Evolutionary conservation across 2,329 filamentous ascomycete species (phyloP).

Genomic region (Cordyceps fumosorosea): DNA sequence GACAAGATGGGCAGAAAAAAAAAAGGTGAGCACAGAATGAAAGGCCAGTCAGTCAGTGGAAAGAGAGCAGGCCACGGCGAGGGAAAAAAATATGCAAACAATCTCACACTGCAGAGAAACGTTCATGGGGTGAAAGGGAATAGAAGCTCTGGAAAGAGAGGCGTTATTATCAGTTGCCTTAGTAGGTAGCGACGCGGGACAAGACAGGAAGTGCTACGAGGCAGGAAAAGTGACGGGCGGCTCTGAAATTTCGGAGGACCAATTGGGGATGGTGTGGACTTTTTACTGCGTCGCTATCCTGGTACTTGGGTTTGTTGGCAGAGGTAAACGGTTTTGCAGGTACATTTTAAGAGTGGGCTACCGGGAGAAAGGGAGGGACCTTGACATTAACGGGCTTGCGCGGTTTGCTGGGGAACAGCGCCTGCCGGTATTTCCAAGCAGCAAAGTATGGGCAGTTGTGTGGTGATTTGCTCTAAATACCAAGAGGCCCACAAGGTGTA

Average conservation of each 20-base stretch:
- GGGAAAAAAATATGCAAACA: constrained; percentile 18
- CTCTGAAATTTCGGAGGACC: constrained; percentile 7
- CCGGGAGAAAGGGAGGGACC: too few species aligned
- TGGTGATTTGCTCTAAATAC: too few species aligned
- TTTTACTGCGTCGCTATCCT: too few species aligned
- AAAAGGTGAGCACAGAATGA: constrained; percentile 17
- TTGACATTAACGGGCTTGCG: too few species aligned
- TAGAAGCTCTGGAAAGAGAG: constrained; percentile 14
- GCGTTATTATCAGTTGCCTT: background rate
- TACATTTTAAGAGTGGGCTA: too few species aligned
- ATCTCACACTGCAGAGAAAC: constrained; percentile 16
- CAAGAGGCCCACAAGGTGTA: too few species aligned
- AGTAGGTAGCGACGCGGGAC: constrained; percentile 6
- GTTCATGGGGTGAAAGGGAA: constrained; percentile 14
- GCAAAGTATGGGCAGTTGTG: too few species aligned
- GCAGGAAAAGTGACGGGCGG: background rate
- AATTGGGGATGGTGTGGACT: background rate
- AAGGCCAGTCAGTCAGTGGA: background rate
- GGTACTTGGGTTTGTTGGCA: too few species aligned
- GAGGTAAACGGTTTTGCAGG: too few species aligned
- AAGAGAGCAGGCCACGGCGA: constrained; percentile 11
- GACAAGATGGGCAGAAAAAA: constrained; percentile 9
- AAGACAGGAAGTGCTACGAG: constrained; percentile 4
- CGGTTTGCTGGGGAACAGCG: too few species aligned
- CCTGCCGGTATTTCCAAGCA: too few species aligned